Evolutionary conservation across 176 grass and related monocot genomes (phyloP).

Genomic region (Poa pratensis): DNA sequence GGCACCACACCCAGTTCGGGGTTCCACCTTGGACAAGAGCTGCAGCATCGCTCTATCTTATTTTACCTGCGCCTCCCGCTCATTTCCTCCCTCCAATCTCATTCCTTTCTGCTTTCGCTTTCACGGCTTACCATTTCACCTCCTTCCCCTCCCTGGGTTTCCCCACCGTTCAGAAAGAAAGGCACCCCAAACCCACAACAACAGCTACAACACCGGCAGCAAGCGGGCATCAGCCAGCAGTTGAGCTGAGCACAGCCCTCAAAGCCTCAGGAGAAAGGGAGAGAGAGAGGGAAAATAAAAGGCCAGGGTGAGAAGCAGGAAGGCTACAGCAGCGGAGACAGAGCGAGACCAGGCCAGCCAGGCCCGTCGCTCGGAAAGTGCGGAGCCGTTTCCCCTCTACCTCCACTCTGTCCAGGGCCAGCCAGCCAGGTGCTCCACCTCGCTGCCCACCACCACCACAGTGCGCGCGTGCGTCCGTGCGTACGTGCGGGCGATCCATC

Average conservation of each 20-base stretch:
- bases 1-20: constrained; percentile 18
- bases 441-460: not conserved
- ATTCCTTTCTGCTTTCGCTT: constrained; percentile 60
- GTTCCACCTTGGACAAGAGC: constrained; percentile 36
- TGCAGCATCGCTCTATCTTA: constrained; percentile 28
- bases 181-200: constrained; percentile 37
- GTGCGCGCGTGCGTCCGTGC: not conserved
- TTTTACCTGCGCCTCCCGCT: constrained; percentile 47
- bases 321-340: constrained; percentile 34
- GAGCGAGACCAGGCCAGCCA: constrained; percentile 33
- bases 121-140: constrained; percentile 49
- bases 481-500: not conserved
- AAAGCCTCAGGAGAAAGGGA: not conserved
- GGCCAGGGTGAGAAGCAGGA: not conserved
- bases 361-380: constrained; percentile 67
- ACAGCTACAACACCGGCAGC: too few species aligned
- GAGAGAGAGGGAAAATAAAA: constrained; percentile 27
- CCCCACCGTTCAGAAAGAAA: constrained; percentile 57
- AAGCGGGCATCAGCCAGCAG: not conserved
- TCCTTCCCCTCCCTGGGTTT: not conserved
- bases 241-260: not conserved
- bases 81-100: not conserved
- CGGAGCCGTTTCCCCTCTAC: constrained; percentile 59
- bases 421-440: constrained; percentile 8
- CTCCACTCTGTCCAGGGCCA: constrained; percentile 50